These are phyloP conservation scores for Tuber aestivum DNA, from an alignment of 495 filamentous ascomycete genomes.

Conservation along the genomic window DNA sequence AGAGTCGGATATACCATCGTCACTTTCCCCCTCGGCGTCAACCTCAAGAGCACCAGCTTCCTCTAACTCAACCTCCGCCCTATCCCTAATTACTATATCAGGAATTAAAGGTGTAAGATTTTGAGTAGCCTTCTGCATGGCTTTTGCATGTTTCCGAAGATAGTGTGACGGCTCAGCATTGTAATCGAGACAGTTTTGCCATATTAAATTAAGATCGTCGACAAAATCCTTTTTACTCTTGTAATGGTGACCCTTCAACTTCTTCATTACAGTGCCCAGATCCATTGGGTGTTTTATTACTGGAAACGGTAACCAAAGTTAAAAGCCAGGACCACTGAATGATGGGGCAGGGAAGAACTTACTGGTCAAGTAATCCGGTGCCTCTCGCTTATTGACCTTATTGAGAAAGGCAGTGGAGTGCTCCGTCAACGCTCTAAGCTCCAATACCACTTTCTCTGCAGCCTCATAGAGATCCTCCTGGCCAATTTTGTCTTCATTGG, in stretches of 20 bases:
- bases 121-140: conserved; percentile 94
- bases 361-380: conserved; percentile 89
- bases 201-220: conserved; percentile 85
- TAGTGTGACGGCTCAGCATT: conserved; percentile 85
- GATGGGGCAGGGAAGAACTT: conserved; percentile 43
- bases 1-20: conserved; percentile 52
- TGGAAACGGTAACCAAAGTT: conserved; percentile 43
- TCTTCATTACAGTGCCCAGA: conserved; percentile 95
- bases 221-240: conserved; percentile 95
- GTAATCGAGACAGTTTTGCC: conserved; percentile 92
- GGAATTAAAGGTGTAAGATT: conserved; percentile 93
- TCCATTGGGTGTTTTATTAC: conserved; percentile 99
- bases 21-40: conserved; percentile 79
- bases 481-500: conserved; percentile 89
- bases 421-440: conserved; percentile 93
- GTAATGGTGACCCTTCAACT: conserved; percentile 78
- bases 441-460: conserved; percentile 87
- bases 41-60: conserved; percentile 72
- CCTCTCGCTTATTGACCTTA: conserved; percentile 90
- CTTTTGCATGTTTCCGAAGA: conserved; percentile 84
- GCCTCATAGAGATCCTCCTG: conserved; percentile 98
- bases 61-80: conserved; percentile 94
- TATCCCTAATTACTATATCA: conserved; percentile 78
- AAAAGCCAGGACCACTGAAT: conserved; percentile 1
- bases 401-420: conserved; percentile 90